phyloP scores from a whole-genome alignment of 495 filamentous ascomycete species.

The Penicillium bovifimosum region DNA sequence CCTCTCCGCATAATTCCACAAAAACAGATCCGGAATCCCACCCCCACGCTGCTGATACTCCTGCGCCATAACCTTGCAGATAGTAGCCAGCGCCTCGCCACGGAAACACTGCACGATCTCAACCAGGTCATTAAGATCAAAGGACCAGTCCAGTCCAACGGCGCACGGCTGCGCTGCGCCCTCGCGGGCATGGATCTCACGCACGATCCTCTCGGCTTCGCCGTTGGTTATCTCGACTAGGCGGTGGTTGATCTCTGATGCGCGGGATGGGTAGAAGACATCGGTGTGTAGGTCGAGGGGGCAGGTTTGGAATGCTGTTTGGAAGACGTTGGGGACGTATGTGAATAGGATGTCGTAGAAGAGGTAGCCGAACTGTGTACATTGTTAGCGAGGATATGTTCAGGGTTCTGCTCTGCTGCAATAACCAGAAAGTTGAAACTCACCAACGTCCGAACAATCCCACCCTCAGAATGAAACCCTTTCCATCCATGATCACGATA shows the following conservation, averaged over 20 bases:
- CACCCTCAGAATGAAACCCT: slow-evolving; percentile 88
- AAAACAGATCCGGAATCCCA: slow-evolving; percentile 87
- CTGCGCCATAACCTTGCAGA: slow-evolving; percentile 92
- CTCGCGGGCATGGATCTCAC: slow-evolving; percentile 58
- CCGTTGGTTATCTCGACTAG: slow-evolving; percentile 79
- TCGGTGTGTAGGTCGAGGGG: slow-evolving; percentile 92
- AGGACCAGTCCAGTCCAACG: slow-evolving; percentile 88
- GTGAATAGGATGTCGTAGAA: slow-evolving; percentile 93
- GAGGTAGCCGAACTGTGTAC: slow-evolving; percentile 64
- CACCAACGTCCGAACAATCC: slow-evolving; percentile 78
- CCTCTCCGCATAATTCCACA: slow-evolving; percentile 59
- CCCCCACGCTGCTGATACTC: slow-evolving; percentile 84
- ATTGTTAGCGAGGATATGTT: too few relatives aligned
- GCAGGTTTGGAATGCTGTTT: slow-evolving; percentile 89
- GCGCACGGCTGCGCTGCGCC: slow-evolving; percentile 69
- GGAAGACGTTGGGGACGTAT: slow-evolving; percentile 94
- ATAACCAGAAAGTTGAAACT: too few relatives aligned
- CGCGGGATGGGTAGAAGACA: slow-evolving; percentile 79
- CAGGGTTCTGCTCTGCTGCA: too few relatives aligned
- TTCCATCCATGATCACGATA: slow-evolving; percentile 86
- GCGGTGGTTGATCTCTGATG: slow-evolving; percentile 84
- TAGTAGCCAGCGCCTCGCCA: slow-evolving; percentile 68
- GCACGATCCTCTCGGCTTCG: slow-evolving; percentile 60
- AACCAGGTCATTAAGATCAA: slow-evolving; percentile 69
- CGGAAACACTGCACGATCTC: slow-evolving; percentile 79